phyloP scores from a whole-genome alignment of 2,329 filamentous ascomycete genomes.

The Fusarium sp. region DNA sequence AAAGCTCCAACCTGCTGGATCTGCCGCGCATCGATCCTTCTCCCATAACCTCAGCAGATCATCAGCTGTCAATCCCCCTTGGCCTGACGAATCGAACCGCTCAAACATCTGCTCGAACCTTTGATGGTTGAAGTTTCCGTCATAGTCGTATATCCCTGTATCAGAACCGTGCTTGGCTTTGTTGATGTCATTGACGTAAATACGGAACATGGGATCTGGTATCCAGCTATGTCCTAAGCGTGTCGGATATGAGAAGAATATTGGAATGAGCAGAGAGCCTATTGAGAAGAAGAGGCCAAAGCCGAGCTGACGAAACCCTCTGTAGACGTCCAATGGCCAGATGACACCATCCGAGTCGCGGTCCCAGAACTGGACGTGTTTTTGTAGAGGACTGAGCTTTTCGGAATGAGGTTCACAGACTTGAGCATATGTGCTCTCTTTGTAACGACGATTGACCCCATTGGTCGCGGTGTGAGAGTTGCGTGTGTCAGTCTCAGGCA shows the following conservation, averaged over 20 bases:
- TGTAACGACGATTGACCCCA: neutral
- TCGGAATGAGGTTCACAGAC: neutral
- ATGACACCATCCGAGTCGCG: constrained; percentile 54
- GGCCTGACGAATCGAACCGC: constrained; percentile 56
- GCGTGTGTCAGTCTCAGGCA: neutral
- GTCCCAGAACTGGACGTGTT: constrained; percentile 57
- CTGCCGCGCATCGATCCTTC: constrained; percentile 51
- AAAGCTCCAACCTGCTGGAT: constrained; percentile 38
- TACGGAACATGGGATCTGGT: constrained; percentile 53
- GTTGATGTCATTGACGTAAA: constrained; percentile 54
- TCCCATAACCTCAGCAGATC: constrained; percentile 53
- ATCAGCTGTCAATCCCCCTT: constrained; percentile 49
- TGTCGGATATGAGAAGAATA: constrained; percentile 59
- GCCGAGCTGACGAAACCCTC: constrained; percentile 54
- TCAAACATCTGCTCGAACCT: constrained; percentile 62
- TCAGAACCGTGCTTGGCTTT: constrained; percentile 60
- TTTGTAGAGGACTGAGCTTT: constrained; percentile 46
- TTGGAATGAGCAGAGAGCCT: constrained; percentile 55
- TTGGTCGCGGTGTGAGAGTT: neutral
- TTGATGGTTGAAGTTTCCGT: constrained; percentile 60
- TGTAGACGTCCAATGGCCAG: constrained; percentile 53
- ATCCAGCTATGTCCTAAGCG: constrained; percentile 47
- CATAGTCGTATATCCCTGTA: constrained; percentile 59
- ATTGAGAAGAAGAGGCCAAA: constrained; percentile 55
- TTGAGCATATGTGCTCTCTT: neutral